These are phyloP conservation scores for Apostasia shenzhenica DNA, from an alignment of 106 monocot species.

Conservation along the genomic window DNA sequence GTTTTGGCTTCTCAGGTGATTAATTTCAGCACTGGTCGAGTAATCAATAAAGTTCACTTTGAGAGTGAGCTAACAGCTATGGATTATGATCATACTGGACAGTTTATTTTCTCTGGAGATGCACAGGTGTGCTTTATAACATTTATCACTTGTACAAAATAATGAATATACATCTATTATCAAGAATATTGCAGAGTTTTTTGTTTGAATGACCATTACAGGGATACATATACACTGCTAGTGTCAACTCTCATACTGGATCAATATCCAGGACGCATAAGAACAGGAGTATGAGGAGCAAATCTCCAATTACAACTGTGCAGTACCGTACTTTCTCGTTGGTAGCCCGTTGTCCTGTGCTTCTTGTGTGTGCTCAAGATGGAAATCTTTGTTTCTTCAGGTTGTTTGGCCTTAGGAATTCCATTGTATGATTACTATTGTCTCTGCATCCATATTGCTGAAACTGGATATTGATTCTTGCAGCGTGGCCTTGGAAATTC, in stretches of 20 bases:
- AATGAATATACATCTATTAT: constrained; percentile 1
- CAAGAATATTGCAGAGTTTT: constrained; percentile 12
- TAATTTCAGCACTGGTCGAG: constrained; percentile 89
- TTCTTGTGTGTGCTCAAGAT: constrained; percentile 87
- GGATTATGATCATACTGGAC: constrained; percentile 95
- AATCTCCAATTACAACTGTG: constrained; percentile 68
- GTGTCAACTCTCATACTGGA: constrained; percentile 76
- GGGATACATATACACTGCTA: constrained; percentile 82
- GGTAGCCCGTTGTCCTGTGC: constrained; percentile 69
- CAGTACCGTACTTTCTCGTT: constrained; percentile 94
- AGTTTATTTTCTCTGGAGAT: constrained; percentile 85
- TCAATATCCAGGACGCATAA: constrained; percentile 82
- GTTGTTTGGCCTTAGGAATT: constrained; percentile 17
- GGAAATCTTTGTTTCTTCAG: constrained; percentile 90
- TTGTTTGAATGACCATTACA: constrained; percentile 27
- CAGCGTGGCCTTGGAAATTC: constrained; percentile 78
- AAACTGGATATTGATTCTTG: constrained; percentile 8
- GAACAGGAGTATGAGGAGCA: constrained; percentile 64
- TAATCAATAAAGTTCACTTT: constrained; percentile 58
- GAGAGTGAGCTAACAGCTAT: constrained; percentile 81
- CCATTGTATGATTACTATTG: not conserved
- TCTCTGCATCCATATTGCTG: not conserved
- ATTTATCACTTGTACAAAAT: constrained; percentile 9
- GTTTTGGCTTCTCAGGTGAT: constrained; percentile 37
- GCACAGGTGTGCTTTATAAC: constrained; percentile 49